These are phyloP conservation scores for Candolleomyces efflorescens DNA, from an alignment of 768 basidiomycete genomes.

Conservation along the genomic window DNA sequence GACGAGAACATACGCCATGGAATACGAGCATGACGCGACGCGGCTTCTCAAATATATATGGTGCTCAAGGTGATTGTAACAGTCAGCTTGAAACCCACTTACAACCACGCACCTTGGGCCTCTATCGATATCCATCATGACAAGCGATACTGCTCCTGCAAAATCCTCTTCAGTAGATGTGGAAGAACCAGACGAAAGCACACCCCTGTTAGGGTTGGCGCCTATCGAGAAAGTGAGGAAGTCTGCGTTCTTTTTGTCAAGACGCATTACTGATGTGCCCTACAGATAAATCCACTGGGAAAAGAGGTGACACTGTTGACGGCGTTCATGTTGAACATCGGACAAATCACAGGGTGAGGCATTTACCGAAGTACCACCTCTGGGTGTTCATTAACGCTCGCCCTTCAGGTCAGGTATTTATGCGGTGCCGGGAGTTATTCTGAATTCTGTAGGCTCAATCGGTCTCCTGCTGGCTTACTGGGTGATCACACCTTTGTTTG, in stretches of 20 bases:
- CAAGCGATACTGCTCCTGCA: too few species aligned
- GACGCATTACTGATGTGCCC: not conserved
- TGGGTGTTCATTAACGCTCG: not conserved
- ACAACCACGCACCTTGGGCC: not conserved
- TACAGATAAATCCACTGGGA: constrained; percentile 25
- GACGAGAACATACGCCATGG: not conserved
- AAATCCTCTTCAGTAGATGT: not conserved
- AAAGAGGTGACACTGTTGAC: constrained; percentile 29
- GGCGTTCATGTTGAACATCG: constrained; percentile 32
- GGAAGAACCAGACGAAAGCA: not conserved
- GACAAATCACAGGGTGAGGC: constrained; percentile 28
- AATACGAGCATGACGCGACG: constrained; percentile 1
- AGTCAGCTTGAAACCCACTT: not conserved
- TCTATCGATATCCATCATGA: too few species aligned
- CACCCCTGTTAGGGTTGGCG: constrained; percentile 10
- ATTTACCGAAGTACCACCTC: not conserved
- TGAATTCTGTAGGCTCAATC: constrained; percentile 34
- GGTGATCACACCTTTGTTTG: constrained; percentile 28
- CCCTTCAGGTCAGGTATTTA: constrained; percentile 31
- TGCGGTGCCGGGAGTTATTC: constrained; percentile 29
- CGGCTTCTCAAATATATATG: not conserved
- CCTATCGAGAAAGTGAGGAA: constrained; percentile 23
- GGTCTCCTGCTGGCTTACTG: constrained; percentile 28
- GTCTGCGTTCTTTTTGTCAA: not conserved
- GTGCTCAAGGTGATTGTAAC: not conserved